phyloP scores from a whole-genome alignment of 2,329 filamentous ascomycete genomes.

The Penicillium sp. region DNA sequence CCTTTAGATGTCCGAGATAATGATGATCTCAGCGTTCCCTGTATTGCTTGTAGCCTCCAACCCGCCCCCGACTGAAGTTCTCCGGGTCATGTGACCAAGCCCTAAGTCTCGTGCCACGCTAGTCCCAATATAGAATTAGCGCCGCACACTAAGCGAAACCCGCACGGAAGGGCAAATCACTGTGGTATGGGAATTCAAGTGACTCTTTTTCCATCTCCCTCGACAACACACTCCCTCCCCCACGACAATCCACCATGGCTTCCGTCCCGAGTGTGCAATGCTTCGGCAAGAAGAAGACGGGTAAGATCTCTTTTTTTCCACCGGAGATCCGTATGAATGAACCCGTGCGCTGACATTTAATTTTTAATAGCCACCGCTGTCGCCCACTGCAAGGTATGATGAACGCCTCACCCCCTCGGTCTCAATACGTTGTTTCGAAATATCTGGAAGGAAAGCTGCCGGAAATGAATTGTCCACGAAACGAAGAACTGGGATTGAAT shows the following conservation, averaged over 20 bases:
- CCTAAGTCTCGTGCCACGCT: conserved; percentile 24
- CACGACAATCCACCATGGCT: conserved; percentile 64
- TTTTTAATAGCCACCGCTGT: conserved; percentile 68
- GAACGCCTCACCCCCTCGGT: conserved; percentile 16
- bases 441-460: conserved; percentile 11
- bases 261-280: conserved; percentile 83
- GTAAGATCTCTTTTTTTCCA: conserved; percentile 35
- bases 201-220: conserved; percentile 34
- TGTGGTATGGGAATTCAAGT: conserved; percentile 27
- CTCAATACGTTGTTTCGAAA: conserved; percentile 18
- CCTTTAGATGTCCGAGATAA: conserved; percentile 1
- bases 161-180: conserved; percentile 39
- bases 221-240: conserved; percentile 41
- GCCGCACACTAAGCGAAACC: conserved; percentile 43
- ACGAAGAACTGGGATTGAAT: conserved; percentile 7
- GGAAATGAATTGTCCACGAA: conserved; percentile 10
- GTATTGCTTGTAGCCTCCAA: conserved; percentile 3
- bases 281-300: conserved; percentile 98
- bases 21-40: conserved; percentile 6
- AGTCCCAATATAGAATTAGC: conserved; percentile 29
- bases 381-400: conserved; percentile 84
- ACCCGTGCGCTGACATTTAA: conserved; percentile 32
- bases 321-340: neutral
- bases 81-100: conserved; percentile 31
- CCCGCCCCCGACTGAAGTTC: conserved; percentile 5